Evolutionary conservation across 2,329 filamentous ascomycete genomes (phyloP).

Genomic region (Cordyceps militaris): DNA sequence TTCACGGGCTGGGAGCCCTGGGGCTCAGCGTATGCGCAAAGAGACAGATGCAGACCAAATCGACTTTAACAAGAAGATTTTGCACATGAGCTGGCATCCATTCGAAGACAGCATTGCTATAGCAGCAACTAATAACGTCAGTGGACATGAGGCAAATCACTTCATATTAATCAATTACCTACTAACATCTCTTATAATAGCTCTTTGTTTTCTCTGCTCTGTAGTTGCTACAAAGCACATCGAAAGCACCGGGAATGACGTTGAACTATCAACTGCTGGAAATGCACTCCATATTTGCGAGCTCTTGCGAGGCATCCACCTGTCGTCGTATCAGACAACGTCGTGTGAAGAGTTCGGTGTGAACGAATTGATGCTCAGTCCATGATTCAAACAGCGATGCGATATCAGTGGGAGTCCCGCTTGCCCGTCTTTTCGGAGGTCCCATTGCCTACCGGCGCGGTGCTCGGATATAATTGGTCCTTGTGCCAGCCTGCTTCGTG

Average conservation of each 20-base stretch:
- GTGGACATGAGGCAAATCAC: slow-evolving; percentile 29
- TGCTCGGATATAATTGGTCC: not conserved
- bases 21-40: slow-evolving; percentile 86
- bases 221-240: slow-evolving; percentile 25
- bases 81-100: slow-evolving; percentile 99
- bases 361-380: not conserved
- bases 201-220: slow-evolving; percentile 74
- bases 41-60: slow-evolving; percentile 99
- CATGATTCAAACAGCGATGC: not conserved
- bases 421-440: not conserved
- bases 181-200: slow-evolving; percentile 32
- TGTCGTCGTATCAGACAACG: not conserved
- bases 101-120: slow-evolving; percentile 99
- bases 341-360: not conserved
- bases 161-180: not conserved
- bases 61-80: slow-evolving; percentile 99
- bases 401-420: not conserved
- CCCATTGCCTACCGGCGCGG: not conserved
- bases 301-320: not conserved
- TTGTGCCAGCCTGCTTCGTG: not conserved
- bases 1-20: slow-evolving; percentile 81
- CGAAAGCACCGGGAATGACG: not conserved
- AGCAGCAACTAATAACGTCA: slow-evolving; percentile 97
- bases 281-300: not conserved
- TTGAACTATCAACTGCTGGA: slow-evolving; percentile 6